Evolutionary conservation across 116 monocot species (phyloP).

Genomic region (Cymodocea nodosa): DNA sequence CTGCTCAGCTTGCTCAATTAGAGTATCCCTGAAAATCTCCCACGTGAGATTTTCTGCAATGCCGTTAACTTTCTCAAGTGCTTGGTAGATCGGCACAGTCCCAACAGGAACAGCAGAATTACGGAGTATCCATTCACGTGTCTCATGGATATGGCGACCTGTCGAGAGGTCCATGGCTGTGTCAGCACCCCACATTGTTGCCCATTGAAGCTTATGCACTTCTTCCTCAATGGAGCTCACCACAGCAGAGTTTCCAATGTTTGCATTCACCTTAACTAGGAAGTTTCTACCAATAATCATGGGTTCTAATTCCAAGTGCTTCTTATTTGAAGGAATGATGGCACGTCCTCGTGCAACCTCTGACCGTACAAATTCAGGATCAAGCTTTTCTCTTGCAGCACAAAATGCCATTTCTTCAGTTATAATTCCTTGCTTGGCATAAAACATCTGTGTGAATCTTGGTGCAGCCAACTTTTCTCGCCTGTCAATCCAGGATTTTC

Average conservation of each 20-base stretch:
- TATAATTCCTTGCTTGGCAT: slow-evolving; percentile 84
- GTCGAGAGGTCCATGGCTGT: slow-evolving; percentile 98
- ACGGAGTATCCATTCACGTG: slow-evolving; percentile 96
- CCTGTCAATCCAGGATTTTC: slow-evolving; percentile 71
- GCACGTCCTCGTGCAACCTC: slow-evolving; percentile 96
- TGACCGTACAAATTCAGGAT: slow-evolving; percentile 79
- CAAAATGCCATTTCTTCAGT: slow-evolving; percentile 96
- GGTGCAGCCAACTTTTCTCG: slow-evolving; percentile 53
- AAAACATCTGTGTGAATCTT: slow-evolving; percentile 91
- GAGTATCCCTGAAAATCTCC: slow-evolving; percentile 89
- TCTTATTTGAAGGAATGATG: slow-evolving; percentile 92
- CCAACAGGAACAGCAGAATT: slow-evolving; percentile 89
- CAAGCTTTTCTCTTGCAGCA: slow-evolving; percentile 77
- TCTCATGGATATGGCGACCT: slow-evolving; percentile 90
- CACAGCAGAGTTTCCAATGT: slow-evolving; percentile 90
- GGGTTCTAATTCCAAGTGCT: slow-evolving; percentile 84
- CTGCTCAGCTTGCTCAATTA: slow-evolving; percentile 96
- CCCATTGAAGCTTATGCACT: slow-evolving; percentile 96
- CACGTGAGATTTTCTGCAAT: slow-evolving; percentile 86
- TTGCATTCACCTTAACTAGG: slow-evolving; percentile 91
- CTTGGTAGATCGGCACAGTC: slow-evolving; percentile 98
- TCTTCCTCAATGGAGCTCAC: slow-evolving; percentile 93
- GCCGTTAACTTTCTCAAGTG: slow-evolving; percentile 92
- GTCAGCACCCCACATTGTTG: slow-evolving; percentile 98
- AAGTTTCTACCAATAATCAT: slow-evolving; percentile 92